Evolutionary conservation across 805 yeast species (phyloP), one percentile per base, ranked within the genome.

Genomic region (Candida montana): DNA sequence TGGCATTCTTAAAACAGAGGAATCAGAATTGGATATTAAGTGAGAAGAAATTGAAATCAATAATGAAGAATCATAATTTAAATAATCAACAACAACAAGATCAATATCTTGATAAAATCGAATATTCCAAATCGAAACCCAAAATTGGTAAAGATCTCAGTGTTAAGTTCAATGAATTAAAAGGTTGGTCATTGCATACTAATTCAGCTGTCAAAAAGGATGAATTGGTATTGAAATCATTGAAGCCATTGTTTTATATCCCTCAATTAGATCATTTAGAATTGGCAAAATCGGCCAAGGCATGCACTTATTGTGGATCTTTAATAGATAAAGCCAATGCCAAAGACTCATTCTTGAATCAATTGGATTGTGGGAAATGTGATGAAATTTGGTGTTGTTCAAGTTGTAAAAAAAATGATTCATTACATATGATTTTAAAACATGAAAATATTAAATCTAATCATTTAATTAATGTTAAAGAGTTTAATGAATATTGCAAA

Each of bases 251-350:
- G 42, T 65, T 74, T 32, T 72, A 75, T 30, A 64, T 84, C 1
- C 86, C 91, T 2, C 86, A 83, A 3, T 65, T 85, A 47, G 87
- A 83, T 13, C 77, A 80, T 50, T 62, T 79, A 35, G 69, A 74
- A 30, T 62, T 83, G 44, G 75, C 83, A 50, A 67, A 72, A 34
- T 55, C 60, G 17, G 85, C 89, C 0, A 75, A 75, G 50, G 84
- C 86, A 3, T 86, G 95, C 58, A 67, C 86, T 2, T 71, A 74
- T 54, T 86, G 95, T 65, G 87, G 89, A 1, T 52, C 65, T 15
- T 47, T 64, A 28, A 12, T 41, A 2, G n/a, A 39, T n/a, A 31
- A 33, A 12, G 41, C 46, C 9, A 43, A 50, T 1, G 32, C 32
- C 16, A 39, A 33, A 31, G 32, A 10, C 3, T 37, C 42, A 12